Conservation (phyloP, 805 yeast species). For the Starmerella vaccinii region DNA sequence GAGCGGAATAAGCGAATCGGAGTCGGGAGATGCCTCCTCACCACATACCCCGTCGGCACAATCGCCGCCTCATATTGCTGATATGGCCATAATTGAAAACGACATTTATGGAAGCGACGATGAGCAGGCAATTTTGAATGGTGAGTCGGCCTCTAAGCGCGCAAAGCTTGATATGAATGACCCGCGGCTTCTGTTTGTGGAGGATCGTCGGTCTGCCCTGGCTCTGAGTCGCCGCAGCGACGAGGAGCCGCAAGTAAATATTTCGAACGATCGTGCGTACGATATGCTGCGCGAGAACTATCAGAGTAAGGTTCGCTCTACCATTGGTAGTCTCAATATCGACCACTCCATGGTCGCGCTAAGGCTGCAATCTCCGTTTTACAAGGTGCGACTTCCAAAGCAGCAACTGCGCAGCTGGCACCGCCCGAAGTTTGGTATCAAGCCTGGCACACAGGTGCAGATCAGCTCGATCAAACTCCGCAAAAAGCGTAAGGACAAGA, state of each 20-base stretch:
- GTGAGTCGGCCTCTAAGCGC: constrained; percentile 30
- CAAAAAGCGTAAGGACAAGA: constrained; percentile 82
- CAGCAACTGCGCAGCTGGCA: constrained; percentile 69
- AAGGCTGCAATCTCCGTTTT: constrained; percentile 80
- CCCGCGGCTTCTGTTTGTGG: constrained; percentile 60
- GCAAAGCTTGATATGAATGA: constrained; percentile 74
- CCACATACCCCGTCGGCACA: constrained; percentile 2
- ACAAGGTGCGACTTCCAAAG: constrained; percentile 63
- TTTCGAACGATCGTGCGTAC: constrained; percentile 82
- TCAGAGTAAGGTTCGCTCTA: constrained; percentile 84
- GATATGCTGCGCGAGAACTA: constrained; percentile 74
- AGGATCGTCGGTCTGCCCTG: constrained; percentile 29
- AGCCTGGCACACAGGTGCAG: constrained; percentile 67
- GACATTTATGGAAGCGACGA: constrained; percentile 30
- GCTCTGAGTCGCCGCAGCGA: constrained; percentile 7
- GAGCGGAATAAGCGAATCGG: constrained; percentile 47
- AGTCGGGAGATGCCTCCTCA: constrained; percentile 32
- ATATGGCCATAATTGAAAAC: constrained; percentile 26
- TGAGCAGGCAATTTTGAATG: constrained; percentile 68
- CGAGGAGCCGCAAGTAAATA: constrained; percentile 50
- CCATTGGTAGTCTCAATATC: constrained; percentile 78
- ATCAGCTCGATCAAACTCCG: constrained; percentile 67
- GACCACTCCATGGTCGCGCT: constrained; percentile 87
- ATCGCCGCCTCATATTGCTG: constrained; percentile 13
- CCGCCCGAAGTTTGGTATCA: constrained; percentile 60